Conservation (phyloP, 2,329 filamentous ascomycete genomes). For the Penicillium italicum region DNA sequence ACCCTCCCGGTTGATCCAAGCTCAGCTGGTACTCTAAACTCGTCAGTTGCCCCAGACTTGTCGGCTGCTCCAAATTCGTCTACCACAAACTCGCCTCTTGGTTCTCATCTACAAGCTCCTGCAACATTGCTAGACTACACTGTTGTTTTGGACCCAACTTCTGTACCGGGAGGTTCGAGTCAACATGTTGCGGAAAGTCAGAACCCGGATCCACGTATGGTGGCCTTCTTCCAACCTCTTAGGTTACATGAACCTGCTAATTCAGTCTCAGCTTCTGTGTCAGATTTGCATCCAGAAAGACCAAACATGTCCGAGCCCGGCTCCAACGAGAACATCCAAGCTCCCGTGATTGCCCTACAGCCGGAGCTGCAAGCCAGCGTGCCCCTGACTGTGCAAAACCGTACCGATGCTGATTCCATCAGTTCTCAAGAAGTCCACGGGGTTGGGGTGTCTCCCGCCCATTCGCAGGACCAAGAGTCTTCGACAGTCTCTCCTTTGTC, state of each 20-base stretch:
- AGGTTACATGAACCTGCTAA: background rate
- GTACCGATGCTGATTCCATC: background rate
- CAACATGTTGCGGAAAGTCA: background rate
- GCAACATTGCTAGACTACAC: background rate
- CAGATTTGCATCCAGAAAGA: background rate
- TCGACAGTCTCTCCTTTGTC: background rate
- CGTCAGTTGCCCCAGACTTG: too few relatives aligned
- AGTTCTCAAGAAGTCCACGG: background rate
- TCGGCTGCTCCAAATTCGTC: too few relatives aligned
- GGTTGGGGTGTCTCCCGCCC: background rate
- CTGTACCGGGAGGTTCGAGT: background rate
- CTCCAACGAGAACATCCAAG: background rate
- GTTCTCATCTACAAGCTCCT: too few relatives aligned
- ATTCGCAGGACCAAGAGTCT: background rate
- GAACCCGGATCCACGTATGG: background rate
- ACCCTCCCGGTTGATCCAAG: background rate
- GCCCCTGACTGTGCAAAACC: background rate
- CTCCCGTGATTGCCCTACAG: background rate
- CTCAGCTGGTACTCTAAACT: background rate
- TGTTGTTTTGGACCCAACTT: background rate
- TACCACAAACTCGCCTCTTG: too few relatives aligned
- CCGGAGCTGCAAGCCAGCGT: background rate
- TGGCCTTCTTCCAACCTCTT: background rate
- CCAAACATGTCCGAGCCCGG: background rate
- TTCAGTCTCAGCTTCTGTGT: background rate